These are phyloP conservation scores for Plasmopara halstedii DNA, from an alignment of 352 stramenopile species.

Conservation along the genomic window DNA sequence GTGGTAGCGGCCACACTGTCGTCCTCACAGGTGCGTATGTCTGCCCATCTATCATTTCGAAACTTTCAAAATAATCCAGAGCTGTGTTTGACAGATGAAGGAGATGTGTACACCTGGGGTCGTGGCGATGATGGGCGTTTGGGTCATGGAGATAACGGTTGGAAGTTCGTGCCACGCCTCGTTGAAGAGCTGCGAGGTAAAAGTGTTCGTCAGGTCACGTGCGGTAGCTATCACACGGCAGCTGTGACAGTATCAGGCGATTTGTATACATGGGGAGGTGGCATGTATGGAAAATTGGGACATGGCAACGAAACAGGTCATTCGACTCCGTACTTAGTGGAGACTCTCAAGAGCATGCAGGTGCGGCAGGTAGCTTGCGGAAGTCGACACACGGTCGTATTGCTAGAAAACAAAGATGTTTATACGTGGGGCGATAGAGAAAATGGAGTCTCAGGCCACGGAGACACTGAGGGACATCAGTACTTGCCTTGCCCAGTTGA, in stretches of 20 bases:
- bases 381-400: slow-evolving; percentile 89
- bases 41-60: not conserved
- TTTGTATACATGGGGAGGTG: slow-evolving; percentile 91
- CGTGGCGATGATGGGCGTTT: slow-evolving; percentile 83
- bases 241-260: slow-evolving; percentile 91
- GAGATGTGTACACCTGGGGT: slow-evolving; percentile 87
- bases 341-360: slow-evolving; percentile 86
- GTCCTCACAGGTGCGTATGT: slow-evolving; percentile 55
- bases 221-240: slow-evolving; percentile 94
- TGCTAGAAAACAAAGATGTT: slow-evolving; percentile 84
- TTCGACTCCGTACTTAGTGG: slow-evolving; percentile 90
- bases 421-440: slow-evolving; percentile 95
- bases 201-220: slow-evolving; percentile 90
- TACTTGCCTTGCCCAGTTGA: slow-evolving; percentile 90
- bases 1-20: slow-evolving; percentile 83
- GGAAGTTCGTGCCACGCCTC: slow-evolving; percentile 95
- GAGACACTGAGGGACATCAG: slow-evolving; percentile 93
- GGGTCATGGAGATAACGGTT: slow-evolving; percentile 92
- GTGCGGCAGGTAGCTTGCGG: slow-evolving; percentile 93
- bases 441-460: slow-evolving; percentile 93
- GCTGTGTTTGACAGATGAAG: slow-evolving; percentile 35
- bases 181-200: slow-evolving; percentile 88
- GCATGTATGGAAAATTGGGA: slow-evolving; percentile 93
- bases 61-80: not conserved
- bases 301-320: slow-evolving; percentile 92